phyloP scores from a whole-genome alignment of 2,329 filamentous ascomycete species.

The Orbilia blumenaviensis region DNA sequence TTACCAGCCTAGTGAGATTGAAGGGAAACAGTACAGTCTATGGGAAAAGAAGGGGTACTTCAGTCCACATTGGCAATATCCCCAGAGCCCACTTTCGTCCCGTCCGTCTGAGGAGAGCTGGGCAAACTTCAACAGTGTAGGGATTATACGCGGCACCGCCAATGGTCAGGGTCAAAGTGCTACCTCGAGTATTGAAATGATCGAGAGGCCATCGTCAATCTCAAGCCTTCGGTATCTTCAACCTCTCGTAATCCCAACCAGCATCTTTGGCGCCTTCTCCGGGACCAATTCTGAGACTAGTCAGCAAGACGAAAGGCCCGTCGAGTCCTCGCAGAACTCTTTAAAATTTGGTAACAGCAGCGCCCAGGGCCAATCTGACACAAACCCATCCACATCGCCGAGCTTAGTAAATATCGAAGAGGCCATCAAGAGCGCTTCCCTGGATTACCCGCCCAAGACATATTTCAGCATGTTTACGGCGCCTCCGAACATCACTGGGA shows the following conservation, averaged over 20 bases:
- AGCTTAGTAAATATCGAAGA: not conserved
- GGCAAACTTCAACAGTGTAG: not conserved
- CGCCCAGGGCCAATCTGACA: not conserved
- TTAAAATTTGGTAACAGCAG: not conserved
- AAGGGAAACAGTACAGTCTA: slow-evolving; percentile 15
- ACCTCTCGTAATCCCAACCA: not conserved
- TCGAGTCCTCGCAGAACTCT: not conserved
- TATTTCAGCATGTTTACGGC: slow-evolving; percentile 55
- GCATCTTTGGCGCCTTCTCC: not conserved
- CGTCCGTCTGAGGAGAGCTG: not conserved
- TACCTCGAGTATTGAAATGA: not conserved
- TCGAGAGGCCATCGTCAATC: not conserved
- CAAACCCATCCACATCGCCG: not conserved
- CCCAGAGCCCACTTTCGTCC: not conserved
- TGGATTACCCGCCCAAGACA: not conserved
- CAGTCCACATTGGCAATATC: not conserved
- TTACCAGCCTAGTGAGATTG: slow-evolving; percentile 19
- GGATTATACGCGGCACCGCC: not conserved
- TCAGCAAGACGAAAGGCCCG: not conserved
- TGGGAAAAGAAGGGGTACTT: slow-evolving; percentile 26
- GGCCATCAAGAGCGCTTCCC: not conserved
- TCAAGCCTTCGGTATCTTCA: not conserved
- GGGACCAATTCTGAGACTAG: not conserved
- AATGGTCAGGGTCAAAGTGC: not conserved
- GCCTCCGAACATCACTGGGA: slow-evolving; percentile 57